Evolutionary conservation across 495 filamentous ascomycete genomes (phyloP), one percentile per base, ranked within the genome.

Genomic region (Pyrenopolyporus hunteri): DNA sequence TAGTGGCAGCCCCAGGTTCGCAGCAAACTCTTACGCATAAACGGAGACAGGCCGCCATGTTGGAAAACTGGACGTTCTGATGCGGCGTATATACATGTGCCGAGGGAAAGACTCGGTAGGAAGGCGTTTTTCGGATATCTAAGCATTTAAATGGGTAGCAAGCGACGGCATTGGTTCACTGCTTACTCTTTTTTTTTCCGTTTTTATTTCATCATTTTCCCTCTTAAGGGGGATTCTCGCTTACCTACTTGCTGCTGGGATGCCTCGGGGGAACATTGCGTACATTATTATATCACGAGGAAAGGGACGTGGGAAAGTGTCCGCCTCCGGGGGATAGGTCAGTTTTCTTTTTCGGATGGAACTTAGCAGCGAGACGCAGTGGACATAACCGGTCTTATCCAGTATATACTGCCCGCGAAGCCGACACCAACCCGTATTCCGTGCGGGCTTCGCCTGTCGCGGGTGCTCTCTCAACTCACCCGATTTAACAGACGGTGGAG

Each of bases 31-130:
- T 63, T 7, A 61, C 65, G 6, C 63, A 73, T 20, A 70, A 75
- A 51, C 57, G 67, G 48, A 63, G 70, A 55, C 67, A 49, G 28
- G 64, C 64, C 8, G 71, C 73, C 4, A 69, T 67, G 52, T 36
- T 48, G 8, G 68, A 73, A 39, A 63, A 66, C 11, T 51, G 76
- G 42, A 70, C 70, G 2, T 77, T 78, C 31, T 77, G 59, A 74
- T 23, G 23, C 36, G 55, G 39, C 33, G 57, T 66, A 61, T 48
- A 53, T 53, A 53, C 1, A 40, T 8, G 9, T 11, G 44, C 60
- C 29, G 42, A 57, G 7, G 49, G 47, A 49, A 50, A 52, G 23
- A 20, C 9, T 37, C 20, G 54, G 59, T 14, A 49, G 60, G 32
- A 47, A 59, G 59, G 63, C 45, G 56, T 57, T 54, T 8, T 49